Base-by-base conservation (phyloP, 192 early-diverging fungal species). In the Umbelopsis sp. region DNA sequence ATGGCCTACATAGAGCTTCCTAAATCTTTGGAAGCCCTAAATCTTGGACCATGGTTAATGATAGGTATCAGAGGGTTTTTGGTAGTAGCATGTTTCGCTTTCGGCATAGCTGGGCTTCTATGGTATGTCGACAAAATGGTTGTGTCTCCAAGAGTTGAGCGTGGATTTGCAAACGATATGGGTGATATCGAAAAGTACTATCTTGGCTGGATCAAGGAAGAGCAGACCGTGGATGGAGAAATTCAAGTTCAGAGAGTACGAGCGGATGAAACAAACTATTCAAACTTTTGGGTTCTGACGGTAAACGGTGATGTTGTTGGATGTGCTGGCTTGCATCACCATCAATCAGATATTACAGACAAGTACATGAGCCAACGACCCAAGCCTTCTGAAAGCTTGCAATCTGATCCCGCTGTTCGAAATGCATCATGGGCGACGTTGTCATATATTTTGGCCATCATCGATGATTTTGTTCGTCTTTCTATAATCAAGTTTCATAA, bases 211-310 rank as follows among this genome's bases (percentile, higher is more conserved):
- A 27, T 49, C 10, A 75, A 76, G 46, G 64, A 61, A n/a, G 73
- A 79, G 12, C 45, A 49, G 0, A 70, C 25, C 9, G 45, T 46
- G 13, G 35, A 52, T 1, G 67, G 53, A 10, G 74, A 76, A 22
- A 61, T 45, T 15, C 52, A 18, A 22, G 46, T 64, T 8, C 65
- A 66, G 46, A 70, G 67, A 35, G 48, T 49, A 16, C 9, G 27
- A 30, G 6, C 52, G 9, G 22, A 16, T 21, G 51, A 70, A 70
- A 5, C 44, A 18, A 44, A 50, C 4, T 15, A 45, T 46, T 70
- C 69, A 21, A 68, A 73, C 20, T 80, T 80, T 44, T 80, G 78
- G 78, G 74, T 80, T 33, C 50, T 80, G 46, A 80, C 78, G 3
- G 46, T 80, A 1, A 70, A 76, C 35, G 78, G 51, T 16, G 53